Conservation (phyloP, 495 filamentous ascomycete species). For the Penicillium odoratum region DNA sequence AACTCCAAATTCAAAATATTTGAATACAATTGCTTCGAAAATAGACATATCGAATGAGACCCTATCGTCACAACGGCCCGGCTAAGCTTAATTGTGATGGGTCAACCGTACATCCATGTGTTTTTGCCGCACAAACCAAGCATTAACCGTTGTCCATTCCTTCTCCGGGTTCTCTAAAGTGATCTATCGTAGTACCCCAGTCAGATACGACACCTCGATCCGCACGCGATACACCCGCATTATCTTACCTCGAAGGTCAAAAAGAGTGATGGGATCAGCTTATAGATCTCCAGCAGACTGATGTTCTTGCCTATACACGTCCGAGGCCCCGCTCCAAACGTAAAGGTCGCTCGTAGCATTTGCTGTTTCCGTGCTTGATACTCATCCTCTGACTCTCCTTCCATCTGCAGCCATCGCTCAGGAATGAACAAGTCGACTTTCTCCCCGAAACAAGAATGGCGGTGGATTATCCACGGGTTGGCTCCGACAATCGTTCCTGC, state of each 20-base stretch:
- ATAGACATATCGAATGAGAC: neutral
- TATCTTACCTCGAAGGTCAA: slow-evolving; percentile 56
- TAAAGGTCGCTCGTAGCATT: slow-evolving; percentile 27
- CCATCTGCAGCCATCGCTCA: slow-evolving; percentile 51
- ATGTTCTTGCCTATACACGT: slow-evolving; percentile 76
- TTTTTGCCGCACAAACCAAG: slow-evolving; percentile 36
- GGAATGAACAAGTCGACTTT: slow-evolving; percentile 46
- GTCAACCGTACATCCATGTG: slow-evolving; percentile 19
- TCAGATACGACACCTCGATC: neutral
- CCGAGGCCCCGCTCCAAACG: slow-evolving; percentile 62
- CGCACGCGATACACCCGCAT: neutral
- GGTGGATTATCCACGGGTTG: slow-evolving; percentile 30
- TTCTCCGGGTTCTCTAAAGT: slow-evolving; percentile 23
- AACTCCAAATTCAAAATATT: neutral
- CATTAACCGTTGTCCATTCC: slow-evolving; percentile 33
- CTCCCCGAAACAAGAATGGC: slow-evolving; percentile 13
- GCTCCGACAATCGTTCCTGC: slow-evolving; percentile 64
- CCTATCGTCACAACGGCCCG: neutral
- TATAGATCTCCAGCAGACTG: slow-evolving; percentile 73
- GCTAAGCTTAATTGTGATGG: slow-evolving; percentile 1
- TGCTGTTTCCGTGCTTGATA: slow-evolving; percentile 19
- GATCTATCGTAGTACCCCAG: slow-evolving; percentile 18
- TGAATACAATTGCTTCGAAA: neutral
- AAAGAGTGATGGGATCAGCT: slow-evolving; percentile 70
- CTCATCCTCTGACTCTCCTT: slow-evolving; percentile 44